phyloP scores from a whole-genome alignment of 163 green algal species.

The Trebouxiophyceae sp. region DNA sequence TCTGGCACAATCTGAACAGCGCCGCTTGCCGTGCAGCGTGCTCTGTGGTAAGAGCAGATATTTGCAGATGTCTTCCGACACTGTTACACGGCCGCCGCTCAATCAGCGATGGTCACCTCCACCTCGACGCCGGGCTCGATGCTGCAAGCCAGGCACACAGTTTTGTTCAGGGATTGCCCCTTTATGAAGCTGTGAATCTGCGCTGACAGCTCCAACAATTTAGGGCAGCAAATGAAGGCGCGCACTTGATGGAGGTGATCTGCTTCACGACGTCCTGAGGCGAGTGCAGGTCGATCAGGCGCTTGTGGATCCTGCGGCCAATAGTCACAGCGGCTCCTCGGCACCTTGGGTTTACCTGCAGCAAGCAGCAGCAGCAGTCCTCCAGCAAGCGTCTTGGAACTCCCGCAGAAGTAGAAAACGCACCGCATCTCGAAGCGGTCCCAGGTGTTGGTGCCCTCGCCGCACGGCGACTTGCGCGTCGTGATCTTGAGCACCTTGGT shows the following conservation, averaged over 20 bases:
- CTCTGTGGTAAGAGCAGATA: too few relatives aligned
- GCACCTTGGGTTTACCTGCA: neutral
- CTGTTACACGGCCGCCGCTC: too few relatives aligned
- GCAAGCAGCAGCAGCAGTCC: too few relatives aligned
- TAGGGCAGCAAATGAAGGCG: neutral
- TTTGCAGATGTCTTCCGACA: too few relatives aligned
- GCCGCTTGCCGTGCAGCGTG: too few relatives aligned
- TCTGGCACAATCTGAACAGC: too few relatives aligned
- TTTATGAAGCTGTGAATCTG: too few relatives aligned
- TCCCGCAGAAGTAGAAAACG: too few relatives aligned
- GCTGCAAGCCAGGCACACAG: neutral
- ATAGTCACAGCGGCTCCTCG: too few relatives aligned
- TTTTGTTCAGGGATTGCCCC: too few relatives aligned
- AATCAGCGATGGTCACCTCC: conserved; percentile 80
- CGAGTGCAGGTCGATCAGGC: conserved; percentile 96
- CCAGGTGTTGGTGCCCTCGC: conserved; percentile 99
- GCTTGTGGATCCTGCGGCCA: conserved; percentile 90
- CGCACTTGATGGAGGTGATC: conserved; percentile 93
- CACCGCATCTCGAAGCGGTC: conserved; percentile 63
- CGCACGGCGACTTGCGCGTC: conserved; percentile 96
- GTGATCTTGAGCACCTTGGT: conserved; percentile 97
- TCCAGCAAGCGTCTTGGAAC: too few relatives aligned
- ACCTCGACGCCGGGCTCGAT: conserved; percentile 97
- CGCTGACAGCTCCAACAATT: neutral
- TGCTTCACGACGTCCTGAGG: conserved; percentile 96